phyloP scores from a whole-genome alignment of 2,329 filamentous ascomycete species.

The Thielaviopsis musarum region DNA sequence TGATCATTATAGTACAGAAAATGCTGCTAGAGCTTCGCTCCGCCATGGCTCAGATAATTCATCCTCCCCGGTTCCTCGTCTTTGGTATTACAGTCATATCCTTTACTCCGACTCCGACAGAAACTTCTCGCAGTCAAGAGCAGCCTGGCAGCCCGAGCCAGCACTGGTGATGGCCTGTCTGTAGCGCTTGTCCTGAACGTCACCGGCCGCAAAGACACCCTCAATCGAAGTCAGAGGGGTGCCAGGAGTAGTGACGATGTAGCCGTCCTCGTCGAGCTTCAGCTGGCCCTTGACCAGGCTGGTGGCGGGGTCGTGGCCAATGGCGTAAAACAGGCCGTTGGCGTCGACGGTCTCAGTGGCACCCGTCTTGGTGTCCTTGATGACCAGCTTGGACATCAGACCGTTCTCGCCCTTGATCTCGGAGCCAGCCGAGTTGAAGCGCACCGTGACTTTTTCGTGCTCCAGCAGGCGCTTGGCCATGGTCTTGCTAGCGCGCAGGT shows the following conservation, averaged over 20 bases:
- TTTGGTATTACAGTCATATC: not conserved
- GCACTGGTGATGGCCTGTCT: slow-evolving; percentile 96
- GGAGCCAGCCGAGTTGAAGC: slow-evolving; percentile 64
- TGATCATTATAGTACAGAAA: not conserved
- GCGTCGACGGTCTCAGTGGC: slow-evolving; percentile 71
- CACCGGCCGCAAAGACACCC: slow-evolving; percentile 90
- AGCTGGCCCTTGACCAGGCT: slow-evolving; percentile 80
- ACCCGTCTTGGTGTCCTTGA: slow-evolving; percentile 65
- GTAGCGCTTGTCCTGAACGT: slow-evolving; percentile 98
- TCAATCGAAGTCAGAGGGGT: slow-evolving; percentile 75
- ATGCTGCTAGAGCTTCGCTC: slow-evolving; percentile 4
- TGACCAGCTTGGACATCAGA: slow-evolving; percentile 72
- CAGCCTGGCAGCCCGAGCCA: slow-evolving; percentile 87
- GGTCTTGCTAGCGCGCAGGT: slow-evolving; percentile 72
- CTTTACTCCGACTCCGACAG: slow-evolving; percentile 55
- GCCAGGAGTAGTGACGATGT: slow-evolving; percentile 77
- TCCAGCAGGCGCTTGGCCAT: slow-evolving; percentile 74
- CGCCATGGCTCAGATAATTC: not conserved
- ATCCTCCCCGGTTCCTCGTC: not conserved
- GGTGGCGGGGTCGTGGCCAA: slow-evolving; percentile 91
- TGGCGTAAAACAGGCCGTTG: slow-evolving; percentile 90
- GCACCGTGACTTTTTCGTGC: slow-evolving; percentile 81
- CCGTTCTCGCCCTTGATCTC: slow-evolving; percentile 73
- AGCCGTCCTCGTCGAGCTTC: slow-evolving; percentile 76
- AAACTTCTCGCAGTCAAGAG: slow-evolving; percentile 89